Conservation (phyloP, 371 early-diverging fungal genomes). For the Lichtheimia corymbifera region DNA sequence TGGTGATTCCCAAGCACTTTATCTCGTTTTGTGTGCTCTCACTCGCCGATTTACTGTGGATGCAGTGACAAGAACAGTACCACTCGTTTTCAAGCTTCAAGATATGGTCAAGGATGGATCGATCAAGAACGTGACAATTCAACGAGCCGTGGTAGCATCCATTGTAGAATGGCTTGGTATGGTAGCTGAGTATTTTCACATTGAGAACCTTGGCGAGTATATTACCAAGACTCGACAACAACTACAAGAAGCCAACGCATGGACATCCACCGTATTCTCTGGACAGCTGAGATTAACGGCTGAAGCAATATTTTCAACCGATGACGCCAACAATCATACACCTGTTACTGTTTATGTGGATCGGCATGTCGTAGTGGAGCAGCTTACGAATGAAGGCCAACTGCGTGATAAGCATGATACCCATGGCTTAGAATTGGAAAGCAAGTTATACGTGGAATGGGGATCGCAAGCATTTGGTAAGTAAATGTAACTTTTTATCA, state of each 20-base stretch:
- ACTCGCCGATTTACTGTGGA: slow-evolving; percentile 45
- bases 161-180: slow-evolving; percentile 39
- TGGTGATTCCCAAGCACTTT: slow-evolving; percentile 54
- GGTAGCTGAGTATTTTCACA: slow-evolving; percentile 10
- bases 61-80: slow-evolving; percentile 52
- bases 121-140: slow-evolving; percentile 28
- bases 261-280: not conserved
- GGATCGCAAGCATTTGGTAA: slow-evolving; percentile 36
- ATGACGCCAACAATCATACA: not conserved
- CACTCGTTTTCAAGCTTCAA: slow-evolving; percentile 59
- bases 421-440: slow-evolving; percentile 45
- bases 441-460: slow-evolving; percentile 48
- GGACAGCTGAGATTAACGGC: not conserved
- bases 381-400: slow-evolving; percentile 23
- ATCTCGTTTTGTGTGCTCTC: slow-evolving; percentile 43
- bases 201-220: slow-evolving; percentile 10
- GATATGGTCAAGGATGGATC: slow-evolving; percentile 23
- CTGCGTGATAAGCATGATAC: slow-evolving; percentile 36
- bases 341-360: slow-evolving; percentile 21
- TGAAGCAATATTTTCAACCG: not conserved
- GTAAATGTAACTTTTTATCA: not conserved
- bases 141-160: slow-evolving; percentile 50
- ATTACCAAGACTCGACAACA: slow-evolving; percentile 6
- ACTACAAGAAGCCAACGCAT: slow-evolving; percentile 9
- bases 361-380: slow-evolving; percentile 27